Evolutionary conservation across 768 basidiomycete species (phyloP), one percentile per base, ranked within the genome.

Genomic region (Paxillus involutus): DNA sequence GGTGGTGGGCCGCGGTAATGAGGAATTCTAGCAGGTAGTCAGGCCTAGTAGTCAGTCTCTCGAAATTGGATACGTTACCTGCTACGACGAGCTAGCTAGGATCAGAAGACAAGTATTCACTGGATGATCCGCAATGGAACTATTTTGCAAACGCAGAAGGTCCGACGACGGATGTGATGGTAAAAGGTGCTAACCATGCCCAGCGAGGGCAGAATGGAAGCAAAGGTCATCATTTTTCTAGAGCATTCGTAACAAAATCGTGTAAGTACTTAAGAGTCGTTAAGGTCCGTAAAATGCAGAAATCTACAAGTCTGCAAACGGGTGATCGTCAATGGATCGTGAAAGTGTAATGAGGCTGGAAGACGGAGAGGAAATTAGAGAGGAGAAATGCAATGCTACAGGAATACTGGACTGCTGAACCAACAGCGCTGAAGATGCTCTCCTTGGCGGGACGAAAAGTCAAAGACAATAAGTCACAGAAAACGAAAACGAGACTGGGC

Each of bases 371-470:
- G 26, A 26, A 26, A 59, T 45, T 44, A 35, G 70, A 63, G 62
- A 63, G 57, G 56, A 55, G 35, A 62, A 65, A 64, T 69, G 61
- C 64, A 59, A 70, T 74, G 71, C 71, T 72, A 73, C 69, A 74
- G 53, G 59, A 61, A 56, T 41, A 58, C 60, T 37, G 53, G 56
- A 56, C 61, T 62, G 68, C 62, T 62, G 60, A 61, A 63, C 63
- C 64, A 58, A 70, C 55, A 60, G 58, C 60, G 59, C 56, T 41
- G 60, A 66, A 59, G 66, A 62, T 52, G 68, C 62, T 59, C 69
- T 69, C 71, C 68, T 66, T 59, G 64, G 59, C 63, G 65, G 53
- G 60, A 60, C 66, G 67, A 71, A 69, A 72, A 68, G 68, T 67
- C 57, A 68, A 64, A 67, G 66, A 49, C 44, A 59, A 71, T 71